A percentile compares a stretch with the other conserved stretches of the same genome.
Conservation (phyloP, 2,329 filamentous ascomycete species). For the Diplodia mutila region DNA sequence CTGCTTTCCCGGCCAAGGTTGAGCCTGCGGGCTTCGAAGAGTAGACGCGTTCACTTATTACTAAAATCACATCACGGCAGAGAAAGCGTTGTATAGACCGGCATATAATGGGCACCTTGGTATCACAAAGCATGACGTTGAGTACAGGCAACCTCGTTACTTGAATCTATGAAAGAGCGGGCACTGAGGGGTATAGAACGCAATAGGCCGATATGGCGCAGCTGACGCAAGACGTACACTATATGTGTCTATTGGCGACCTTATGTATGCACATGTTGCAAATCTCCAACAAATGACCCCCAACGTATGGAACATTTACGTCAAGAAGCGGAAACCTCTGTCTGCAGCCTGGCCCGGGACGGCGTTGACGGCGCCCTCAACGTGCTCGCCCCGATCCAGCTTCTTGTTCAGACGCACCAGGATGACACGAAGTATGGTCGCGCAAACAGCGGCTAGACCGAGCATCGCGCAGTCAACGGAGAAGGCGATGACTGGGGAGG, state of each 20-base stretch:
- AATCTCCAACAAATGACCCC: background rate
- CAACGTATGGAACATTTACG: slow-evolving; percentile 44
- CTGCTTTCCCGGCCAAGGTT: slow-evolving; percentile 51
- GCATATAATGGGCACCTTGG: background rate
- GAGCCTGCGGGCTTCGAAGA: slow-evolving; percentile 40
- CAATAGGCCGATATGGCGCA: background rate
- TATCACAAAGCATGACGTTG: background rate
- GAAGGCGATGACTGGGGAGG: slow-evolving; percentile 62
- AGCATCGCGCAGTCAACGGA: slow-evolving; percentile 69
- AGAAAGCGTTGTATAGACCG: background rate
- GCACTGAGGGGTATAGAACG: background rate
- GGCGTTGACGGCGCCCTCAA: slow-evolving; percentile 58
- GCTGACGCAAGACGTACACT: background rate
- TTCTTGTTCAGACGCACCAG: slow-evolving; percentile 70
- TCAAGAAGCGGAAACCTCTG: slow-evolving; percentile 69
- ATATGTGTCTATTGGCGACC: background rate
- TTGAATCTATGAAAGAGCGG: background rate
- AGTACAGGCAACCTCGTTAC: background rate
- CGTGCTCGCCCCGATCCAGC: slow-evolving; percentile 65
- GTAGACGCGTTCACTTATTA: background rate
- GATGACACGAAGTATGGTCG: slow-evolving; percentile 65
- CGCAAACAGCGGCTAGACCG: slow-evolving; percentile 64
- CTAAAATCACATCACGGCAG: background rate
- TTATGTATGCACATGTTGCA: background rate
- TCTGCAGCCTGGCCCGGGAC: slow-evolving; percentile 60